Conservation (phyloP, 164 flowering plant genomes). For the Dillenia turbinata region DNA sequence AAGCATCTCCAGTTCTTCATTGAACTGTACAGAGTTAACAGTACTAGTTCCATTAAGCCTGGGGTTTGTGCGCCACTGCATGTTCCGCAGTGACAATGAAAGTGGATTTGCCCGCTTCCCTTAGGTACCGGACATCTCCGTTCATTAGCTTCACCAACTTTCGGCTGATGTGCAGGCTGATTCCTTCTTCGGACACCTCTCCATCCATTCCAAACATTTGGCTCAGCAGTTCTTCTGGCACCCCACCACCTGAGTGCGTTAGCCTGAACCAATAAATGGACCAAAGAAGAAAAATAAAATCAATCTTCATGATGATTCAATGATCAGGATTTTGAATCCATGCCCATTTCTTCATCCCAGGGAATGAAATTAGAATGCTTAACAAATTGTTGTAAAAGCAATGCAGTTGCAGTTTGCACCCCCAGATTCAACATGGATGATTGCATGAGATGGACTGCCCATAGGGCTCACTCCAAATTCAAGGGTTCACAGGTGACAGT, state of each 20-base stretch:
- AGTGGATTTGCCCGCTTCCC: constrained; percentile 69
- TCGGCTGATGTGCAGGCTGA: constrained; percentile 67
- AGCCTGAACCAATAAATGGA: constrained; percentile 37
- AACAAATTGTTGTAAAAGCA: too few species aligned
- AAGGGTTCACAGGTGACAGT: too few species aligned
- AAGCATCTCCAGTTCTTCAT: too few species aligned
- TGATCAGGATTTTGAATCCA: too few species aligned
- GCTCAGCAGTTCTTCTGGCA: constrained; percentile 71
- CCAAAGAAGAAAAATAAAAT: too few species aligned
- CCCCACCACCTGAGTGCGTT: constrained; percentile 63
- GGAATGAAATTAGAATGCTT: too few species aligned
- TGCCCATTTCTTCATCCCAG: too few species aligned
- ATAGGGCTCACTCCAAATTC: too few species aligned
- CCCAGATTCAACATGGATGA: too few species aligned
- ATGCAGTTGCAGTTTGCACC: too few species aligned
- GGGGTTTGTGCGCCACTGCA: constrained; percentile 42
- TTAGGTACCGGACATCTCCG: constrained; percentile 82
- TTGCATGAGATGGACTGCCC: too few species aligned
- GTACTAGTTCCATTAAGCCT: neutral
- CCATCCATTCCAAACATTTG: constrained; percentile 69
- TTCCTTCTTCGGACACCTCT: constrained; percentile 68
- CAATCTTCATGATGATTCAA: too few species aligned
- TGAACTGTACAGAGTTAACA: neutral
- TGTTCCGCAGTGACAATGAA: constrained; percentile 75
- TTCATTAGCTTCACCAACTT: constrained; percentile 89